Conservation (phyloP, 768 basidiomycete species). For the Lyophyllum semitale region DNA sequence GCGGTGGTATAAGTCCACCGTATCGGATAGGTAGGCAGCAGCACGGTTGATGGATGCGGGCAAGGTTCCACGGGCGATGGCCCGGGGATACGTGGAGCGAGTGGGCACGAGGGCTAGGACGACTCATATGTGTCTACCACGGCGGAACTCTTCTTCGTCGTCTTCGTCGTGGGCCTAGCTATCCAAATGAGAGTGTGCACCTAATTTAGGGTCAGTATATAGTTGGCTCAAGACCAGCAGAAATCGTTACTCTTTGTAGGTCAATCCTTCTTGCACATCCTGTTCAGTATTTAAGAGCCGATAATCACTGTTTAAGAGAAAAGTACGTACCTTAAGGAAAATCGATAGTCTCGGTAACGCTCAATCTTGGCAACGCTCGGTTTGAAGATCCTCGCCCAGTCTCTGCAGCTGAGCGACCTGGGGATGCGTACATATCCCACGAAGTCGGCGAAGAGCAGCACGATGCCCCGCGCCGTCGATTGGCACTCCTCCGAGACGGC, state of each 20-base stretch:
- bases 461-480: constrained; percentile 64
- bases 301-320: background rate
- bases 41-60: too few species aligned
- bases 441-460: constrained; percentile 61
- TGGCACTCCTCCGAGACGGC: constrained; percentile 63
- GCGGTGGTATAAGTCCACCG: too few species aligned
- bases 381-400: constrained; percentile 54
- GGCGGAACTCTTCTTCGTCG: constrained; percentile 50
- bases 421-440: constrained; percentile 90
- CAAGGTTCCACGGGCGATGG: too few species aligned
- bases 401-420: constrained; percentile 70
- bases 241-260: constrained; percentile 67
- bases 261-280: constrained; percentile 80
- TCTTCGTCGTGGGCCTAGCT: constrained; percentile 53
- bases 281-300: constrained; percentile 21
- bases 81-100: too few species aligned
- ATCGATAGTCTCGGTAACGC: constrained; percentile 74
- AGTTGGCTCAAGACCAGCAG: too few species aligned
- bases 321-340: constrained; percentile 61
- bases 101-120: too few species aligned
- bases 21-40: too few species aligned
- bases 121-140: too few species aligned
- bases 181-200: constrained; percentile 52
- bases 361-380: constrained; percentile 68
- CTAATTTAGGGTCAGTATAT: constrained; percentile 31